Percentiles rank a stretch among this genome's conserved stretches.
phyloP scores from a whole-genome alignment of 2,329 filamentous ascomycete species.

The Penicillium sumatraense region DNA sequence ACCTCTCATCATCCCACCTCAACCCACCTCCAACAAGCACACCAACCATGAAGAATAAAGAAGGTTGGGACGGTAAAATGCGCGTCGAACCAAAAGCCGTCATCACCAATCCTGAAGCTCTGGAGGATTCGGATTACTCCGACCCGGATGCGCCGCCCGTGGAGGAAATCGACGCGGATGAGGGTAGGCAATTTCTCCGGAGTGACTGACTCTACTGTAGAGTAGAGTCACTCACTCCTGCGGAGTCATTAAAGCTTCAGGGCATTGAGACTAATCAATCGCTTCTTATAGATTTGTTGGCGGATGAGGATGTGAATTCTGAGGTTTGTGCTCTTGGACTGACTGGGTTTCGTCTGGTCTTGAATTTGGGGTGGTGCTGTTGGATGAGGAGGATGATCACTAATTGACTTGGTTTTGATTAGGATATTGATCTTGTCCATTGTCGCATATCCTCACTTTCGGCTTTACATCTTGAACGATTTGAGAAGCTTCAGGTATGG shows the following conservation, averaged over 20 bases:
- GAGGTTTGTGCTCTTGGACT: conserved; percentile 51
- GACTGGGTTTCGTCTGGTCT: not conserved
- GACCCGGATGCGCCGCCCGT: conserved; percentile 70
- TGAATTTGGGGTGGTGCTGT: not conserved
- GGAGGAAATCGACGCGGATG: conserved; percentile 79
- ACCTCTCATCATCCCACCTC: conserved; percentile 10
- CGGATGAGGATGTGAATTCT: conserved; percentile 59
- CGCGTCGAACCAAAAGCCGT: conserved; percentile 69
- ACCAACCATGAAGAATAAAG: conserved; percentile 45
- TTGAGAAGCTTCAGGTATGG: conserved; percentile 68
- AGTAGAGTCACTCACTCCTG: too few relatives aligned
- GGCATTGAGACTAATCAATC: conserved; percentile 11
- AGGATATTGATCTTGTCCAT: conserved; percentile 91
- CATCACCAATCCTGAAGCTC: conserved; percentile 76
- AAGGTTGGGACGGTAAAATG: conserved; percentile 54
- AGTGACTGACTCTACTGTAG: too few relatives aligned
- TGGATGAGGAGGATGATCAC: conserved; percentile 5
- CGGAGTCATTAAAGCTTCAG: too few relatives aligned
- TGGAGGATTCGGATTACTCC: conserved; percentile 85
- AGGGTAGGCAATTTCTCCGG: conserved; percentile 58
- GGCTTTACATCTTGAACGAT: conserved; percentile 80
- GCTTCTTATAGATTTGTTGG: conserved; percentile 64
- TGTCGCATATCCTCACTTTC: conserved; percentile 79
- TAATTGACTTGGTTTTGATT: conserved; percentile 17
- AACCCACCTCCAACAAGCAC: not conserved